Evolutionary conservation across 202 grass and related monocot genomes (phyloP), one percentile per base, ranked within the genome.

Genomic region (Eragrostis tef): DNA sequence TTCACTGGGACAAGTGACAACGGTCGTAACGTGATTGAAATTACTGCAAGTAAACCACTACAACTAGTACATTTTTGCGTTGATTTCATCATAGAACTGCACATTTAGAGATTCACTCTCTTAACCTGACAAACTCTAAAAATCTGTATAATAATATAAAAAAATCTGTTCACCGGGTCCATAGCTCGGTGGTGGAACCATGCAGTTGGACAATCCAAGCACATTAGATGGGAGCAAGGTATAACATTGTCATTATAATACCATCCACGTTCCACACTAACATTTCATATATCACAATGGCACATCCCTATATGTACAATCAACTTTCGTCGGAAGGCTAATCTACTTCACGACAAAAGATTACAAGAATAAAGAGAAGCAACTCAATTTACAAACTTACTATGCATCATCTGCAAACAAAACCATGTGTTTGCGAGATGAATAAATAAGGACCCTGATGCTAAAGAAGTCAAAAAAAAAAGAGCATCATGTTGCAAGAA

Each of bases 381-480:
- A 70, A 15, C 79, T 83, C 69, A 24, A 89, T 92, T 76, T 90
- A 93, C 91, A 93, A 85, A 82, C 82, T 90, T 87, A 83, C 81
- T 44, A 82, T 29, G 29, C 73, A 89, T 79, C 87, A 82, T 29
- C 85, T 54, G 78, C 87, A 90, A 87, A 90, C 87, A 70, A 70
- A 74, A 67, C 42, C 57, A 81, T 52, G 62, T 24, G 56, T 63
- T 83, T 80, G 79, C 63, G 4, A 65, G 79, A 70, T 83, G 84
- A 79, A 46, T 54, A 82, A 86, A 82, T 74, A 79, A 34, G 24
- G 43, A 64, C 22, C 26, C 61, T 51, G 46, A 50, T 36, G 15
- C 61, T 84, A 84, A 62, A 44, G 16, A 7, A 74, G 20, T 20
- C 65, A 39, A 17, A 7, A 54, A 63, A 39, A 39, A 39, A 39